Evolutionary conservation across 352 stramenopile genomes (phyloP), one percentile per base, ranked within the genome.

Genomic region (Pythium phragmitis): DNA sequence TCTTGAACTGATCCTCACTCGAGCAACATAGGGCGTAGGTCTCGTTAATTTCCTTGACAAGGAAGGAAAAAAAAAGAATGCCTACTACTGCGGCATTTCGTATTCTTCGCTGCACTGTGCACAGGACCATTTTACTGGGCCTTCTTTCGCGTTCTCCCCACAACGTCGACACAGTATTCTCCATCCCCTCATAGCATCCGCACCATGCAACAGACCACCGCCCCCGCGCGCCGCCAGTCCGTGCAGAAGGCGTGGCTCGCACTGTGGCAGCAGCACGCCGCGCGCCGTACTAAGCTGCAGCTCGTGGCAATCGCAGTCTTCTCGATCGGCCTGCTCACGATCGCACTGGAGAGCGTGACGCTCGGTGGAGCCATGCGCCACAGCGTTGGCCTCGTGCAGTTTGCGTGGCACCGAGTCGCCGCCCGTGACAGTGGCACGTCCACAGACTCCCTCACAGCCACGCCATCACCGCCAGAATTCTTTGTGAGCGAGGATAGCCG

Each of bases 331-430:
- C 17, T 21, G 23, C 4, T 60, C 23, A 41, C 54, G 14, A n/a
- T 60, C 9, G 12, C 52, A 12, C 13, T 60, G 13, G 54, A 60
- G 23, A 39, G 41, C 16, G 23, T 23, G 13, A 52, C 54, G 26
- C 11, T 60, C 42, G 54, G 54, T 16, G 21, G 21, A 21, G 30
- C 42, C 39, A 14, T 60, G 21, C 54, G 54, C n/a, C 54, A 50
- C n/a, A 39, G 54, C 42, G 54, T 60, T 21, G 43, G 52, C 9
- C 8, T 60, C 23, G 54, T 42, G 11, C 54, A 60, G 17, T 30
- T 42, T 9, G 54, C 54, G n/a, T 60, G 42, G 39, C 30, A 45
- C 6, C 9, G 28, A 19, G 30, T 48, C 7, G 8, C 36, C 14
- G 11, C 49, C 33, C 7, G 36, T 41, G 36, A 41, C 21, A 21